Evolutionary conservation across 495 filamentous ascomycete species (phyloP), one percentile per base, ranked within the genome.

Genomic region (Clavariopsis aquatica): DNA sequence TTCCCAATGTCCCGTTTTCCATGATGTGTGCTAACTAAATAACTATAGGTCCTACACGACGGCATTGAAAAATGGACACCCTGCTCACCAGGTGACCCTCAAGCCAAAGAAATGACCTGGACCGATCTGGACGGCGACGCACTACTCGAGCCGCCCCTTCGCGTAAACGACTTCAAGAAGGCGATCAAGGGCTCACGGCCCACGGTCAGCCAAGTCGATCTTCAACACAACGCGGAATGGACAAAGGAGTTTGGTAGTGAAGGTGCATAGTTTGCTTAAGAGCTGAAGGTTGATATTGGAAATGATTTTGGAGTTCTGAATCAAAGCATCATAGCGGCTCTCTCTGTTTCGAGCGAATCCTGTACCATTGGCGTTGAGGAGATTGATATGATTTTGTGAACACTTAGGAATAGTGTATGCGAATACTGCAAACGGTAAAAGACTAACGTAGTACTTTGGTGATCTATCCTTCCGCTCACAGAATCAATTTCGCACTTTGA

Each of bases 181-280:
- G 95, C 94, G 19, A 88, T 99, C 71, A 92, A 89, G 71, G 86
- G 85, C 20, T 88, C 90, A 4, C 73, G 93, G 66, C 94, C 95
- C 24, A 97, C 95, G 0, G 95, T 99, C 53, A 93, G 91, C 51
- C 77, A 81, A 7, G 89, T 87, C 22, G 94, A 99, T 76, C 82
- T 98, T 34, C 80, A 83, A 65, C 81, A 84, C 65, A 98, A 93
- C 76, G 81, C 89, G 64, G 92, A 97, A 47, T 99, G 94, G 94
- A 99, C 94, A 1, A 79, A 86, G 69, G 93, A 98, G 77, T 99
- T 98, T 78, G 94, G 94, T 59, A 97, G 93, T 73, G 94, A 99
- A 73, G 94, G 93, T 19, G 83, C 83, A 43, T 73, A 65, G 64
- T 12, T 13, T 36, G 10, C 17, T n/a, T 17, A 43, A n/a, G 38